These are phyloP conservation scores for Casaregolazyma suthepensis DNA, from an alignment of 1,139 yeast species.

Conservation along the genomic window DNA sequence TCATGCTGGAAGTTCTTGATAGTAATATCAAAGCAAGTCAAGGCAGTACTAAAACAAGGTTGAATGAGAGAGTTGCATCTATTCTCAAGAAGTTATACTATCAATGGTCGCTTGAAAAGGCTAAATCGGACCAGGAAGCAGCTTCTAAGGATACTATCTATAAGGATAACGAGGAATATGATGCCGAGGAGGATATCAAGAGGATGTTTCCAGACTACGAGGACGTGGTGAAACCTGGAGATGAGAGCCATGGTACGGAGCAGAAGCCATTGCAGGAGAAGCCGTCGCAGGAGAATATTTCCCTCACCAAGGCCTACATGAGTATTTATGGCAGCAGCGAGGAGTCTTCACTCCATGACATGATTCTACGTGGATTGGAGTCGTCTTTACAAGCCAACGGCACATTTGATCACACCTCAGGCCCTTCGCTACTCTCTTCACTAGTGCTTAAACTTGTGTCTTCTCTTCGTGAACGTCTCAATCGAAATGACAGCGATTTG, in stretches of 20 bases:
- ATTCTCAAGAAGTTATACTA: constrained; percentile 45
- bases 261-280: not conserved
- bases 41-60: not conserved
- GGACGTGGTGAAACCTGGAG: constrained; percentile 31
- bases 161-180: constrained; percentile 47
- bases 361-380: not conserved
- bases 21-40: not conserved
- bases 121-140: constrained; percentile 50
- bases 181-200: constrained; percentile 66
- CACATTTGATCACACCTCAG: not conserved
- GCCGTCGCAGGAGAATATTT: not conserved
- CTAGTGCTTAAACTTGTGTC: not conserved
- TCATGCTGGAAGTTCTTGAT: not conserved
- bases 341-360: not conserved
- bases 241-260: not conserved
- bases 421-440: not conserved
- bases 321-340: not conserved
- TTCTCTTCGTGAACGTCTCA: constrained; percentile 2
- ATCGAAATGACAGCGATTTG: constrained; percentile 14
- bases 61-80: constrained; percentile 5
- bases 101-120: constrained; percentile 71
- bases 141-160: constrained; percentile 57
- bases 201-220: constrained; percentile 84
- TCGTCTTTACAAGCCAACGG: not conserved
- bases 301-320: not conserved